Conservation (phyloP, 2,329 filamentous ascomycete species). For the Colletotrichum destructivum region DNA sequence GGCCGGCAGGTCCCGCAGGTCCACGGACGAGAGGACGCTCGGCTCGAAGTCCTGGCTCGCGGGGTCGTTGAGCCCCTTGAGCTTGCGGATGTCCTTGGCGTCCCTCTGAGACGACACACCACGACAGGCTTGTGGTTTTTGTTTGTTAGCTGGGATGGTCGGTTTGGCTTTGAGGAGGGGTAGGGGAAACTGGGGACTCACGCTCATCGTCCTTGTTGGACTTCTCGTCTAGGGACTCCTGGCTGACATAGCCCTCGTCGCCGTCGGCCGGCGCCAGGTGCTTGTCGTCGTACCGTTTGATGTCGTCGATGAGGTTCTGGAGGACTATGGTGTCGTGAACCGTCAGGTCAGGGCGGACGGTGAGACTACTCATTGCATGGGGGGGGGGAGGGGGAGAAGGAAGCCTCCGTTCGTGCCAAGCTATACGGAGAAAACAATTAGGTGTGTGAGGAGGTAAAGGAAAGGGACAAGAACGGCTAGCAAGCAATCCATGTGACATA, state of each 20-base stretch:
- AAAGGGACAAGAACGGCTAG: neutral
- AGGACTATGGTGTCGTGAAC: conserved; percentile 19
- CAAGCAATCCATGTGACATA: conserved; percentile 1
- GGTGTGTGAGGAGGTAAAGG: neutral
- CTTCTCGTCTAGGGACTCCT: conserved; percentile 18
- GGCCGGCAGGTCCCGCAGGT: conserved; percentile 53
- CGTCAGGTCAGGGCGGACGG: conserved; percentile 18
- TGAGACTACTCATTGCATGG: conserved; percentile 22
- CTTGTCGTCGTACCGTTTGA: conserved; percentile 18
- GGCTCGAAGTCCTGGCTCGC: conserved; percentile 60
- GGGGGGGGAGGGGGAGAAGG: too few species aligned
- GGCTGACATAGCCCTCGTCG: conserved; percentile 20
- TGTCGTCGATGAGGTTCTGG: conserved; percentile 24
- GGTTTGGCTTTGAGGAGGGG: neutral
- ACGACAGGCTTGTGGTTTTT: conserved; percentile 2
- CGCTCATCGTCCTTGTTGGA: conserved; percentile 14
- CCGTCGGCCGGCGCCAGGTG: conserved; percentile 3
- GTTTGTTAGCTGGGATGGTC: neutral
- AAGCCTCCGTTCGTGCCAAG: neutral
- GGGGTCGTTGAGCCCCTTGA: conserved; percentile 61
- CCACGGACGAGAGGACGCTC: conserved; percentile 60
- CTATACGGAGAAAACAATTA: neutral
- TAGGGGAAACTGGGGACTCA: neutral
- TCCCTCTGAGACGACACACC: conserved; percentile 20
- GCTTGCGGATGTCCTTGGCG: conserved; percentile 48